Base-by-base conservation (phyloP, 345 rosid species). In the Heritiera fomes region DNA sequence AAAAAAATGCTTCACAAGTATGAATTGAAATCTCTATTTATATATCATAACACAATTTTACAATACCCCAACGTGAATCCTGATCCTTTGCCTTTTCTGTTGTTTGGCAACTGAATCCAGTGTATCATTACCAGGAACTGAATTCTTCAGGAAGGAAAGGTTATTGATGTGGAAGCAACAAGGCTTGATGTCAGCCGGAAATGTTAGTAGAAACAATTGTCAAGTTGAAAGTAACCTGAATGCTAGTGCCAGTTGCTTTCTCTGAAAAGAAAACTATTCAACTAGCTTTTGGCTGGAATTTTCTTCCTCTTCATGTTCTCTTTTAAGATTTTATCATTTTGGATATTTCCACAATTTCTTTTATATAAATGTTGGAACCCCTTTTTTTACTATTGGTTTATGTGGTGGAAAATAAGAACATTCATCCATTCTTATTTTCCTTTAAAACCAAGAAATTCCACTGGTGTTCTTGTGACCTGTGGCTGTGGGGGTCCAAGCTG, bases 331-430 rank as follows among this genome's bases (percentile, higher is more conserved):
- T 40, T 40, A 40, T 30, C 41, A 23, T 23, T 15, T 30, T 68
- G 23, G 32, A 53, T 34, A 32, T 73, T 18, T 53, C 76, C 47
- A 73, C 55, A 55, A 10, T 38, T 73, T 73, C 30, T 10, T 15
- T 55, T 43, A 32, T 47, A 34, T 23, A 68, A 83, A 83, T 81
- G 68, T 75, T 23, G 0, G 28, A 23, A 23, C 28, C 28, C 28
- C 28, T 23, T 23, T 23, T 47, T 75, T 41, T 9, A 17, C 20
- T 55, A 63, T 17, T 17, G 64, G n/a, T 76, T 73, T 53, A 49
- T 73, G 77, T 67, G 82, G 73, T 23, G 71, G 11, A 47, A 77
- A 81, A 74, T 49, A 23, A 23, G 28, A 7, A n/a, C 47, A 41
- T 47, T 58, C 53, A 34, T 34, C 55, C 49, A 18, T 23, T 23